A percentile compares a stretch with the other conserved stretches of the same genome.
These are phyloP conservation scores for Aspergillus saccharolyticus DNA, from an alignment of 495 filamentous ascomycete genomes.

Conservation along the genomic window DNA sequence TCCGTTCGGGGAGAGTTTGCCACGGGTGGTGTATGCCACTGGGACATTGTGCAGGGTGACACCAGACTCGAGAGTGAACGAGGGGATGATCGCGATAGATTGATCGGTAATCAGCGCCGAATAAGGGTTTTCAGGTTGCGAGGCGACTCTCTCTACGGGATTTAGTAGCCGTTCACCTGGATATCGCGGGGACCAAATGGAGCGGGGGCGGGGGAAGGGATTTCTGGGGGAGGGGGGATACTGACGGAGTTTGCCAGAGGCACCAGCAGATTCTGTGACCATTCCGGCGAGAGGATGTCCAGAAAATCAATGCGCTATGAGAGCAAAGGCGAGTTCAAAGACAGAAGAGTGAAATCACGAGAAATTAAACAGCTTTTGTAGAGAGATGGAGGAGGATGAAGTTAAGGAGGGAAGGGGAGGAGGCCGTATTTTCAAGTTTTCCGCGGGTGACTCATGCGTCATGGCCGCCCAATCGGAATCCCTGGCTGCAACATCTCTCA, in stretches of 20 bases:
- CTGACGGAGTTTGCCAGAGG: constrained; percentile 40
- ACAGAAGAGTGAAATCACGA: background rate
- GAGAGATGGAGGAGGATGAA: constrained; percentile 7
- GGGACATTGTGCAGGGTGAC: constrained; percentile 83
- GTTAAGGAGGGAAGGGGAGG: background rate
- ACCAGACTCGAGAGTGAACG: constrained; percentile 90
- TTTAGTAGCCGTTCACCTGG: constrained; percentile 47
- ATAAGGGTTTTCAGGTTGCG: constrained; percentile 90
- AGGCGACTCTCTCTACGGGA: constrained; percentile 58
- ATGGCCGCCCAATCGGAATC: constrained; percentile 14
- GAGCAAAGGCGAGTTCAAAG: background rate
- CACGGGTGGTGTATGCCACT: constrained; percentile 85
- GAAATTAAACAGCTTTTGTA: background rate
- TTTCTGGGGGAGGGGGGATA: constrained; percentile 43
- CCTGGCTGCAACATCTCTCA: background rate
- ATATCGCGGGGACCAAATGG: background rate
- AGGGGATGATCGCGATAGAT: constrained; percentile 75
- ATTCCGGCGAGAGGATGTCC: constrained; percentile 17
- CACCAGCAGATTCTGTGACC: constrained; percentile 23
- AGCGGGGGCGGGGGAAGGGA: constrained; percentile 9
- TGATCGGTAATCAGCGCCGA: constrained; percentile 81
- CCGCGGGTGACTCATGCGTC: constrained; percentile 7
- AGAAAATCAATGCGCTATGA: background rate
- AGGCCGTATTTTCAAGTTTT: constrained; percentile 1
- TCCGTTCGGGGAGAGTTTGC: constrained; percentile 63